A percentile compares a stretch with the other conserved stretches of the same genome.
phyloP scores from a whole-genome alignment of 371 early-diverging fungal genomes.

The Mucor sp. region DNA sequence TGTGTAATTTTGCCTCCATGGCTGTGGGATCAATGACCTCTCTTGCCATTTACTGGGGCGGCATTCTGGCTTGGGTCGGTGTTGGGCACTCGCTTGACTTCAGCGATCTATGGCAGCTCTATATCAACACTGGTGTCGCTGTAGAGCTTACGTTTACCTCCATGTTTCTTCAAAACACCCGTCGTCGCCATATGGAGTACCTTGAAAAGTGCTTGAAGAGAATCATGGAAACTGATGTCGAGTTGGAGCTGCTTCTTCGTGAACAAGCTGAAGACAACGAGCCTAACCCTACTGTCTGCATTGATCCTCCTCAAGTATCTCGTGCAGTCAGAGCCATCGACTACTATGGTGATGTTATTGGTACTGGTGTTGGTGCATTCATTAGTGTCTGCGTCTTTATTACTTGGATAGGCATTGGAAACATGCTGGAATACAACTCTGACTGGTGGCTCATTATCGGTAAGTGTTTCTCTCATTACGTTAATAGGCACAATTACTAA shows the following conservation, averaged over 20 bases:
- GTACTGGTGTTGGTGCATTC: constrained; percentile 21
- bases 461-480: too few relatives aligned
- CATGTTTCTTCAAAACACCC: constrained; percentile 27
- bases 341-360: constrained; percentile 30
- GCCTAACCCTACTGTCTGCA: constrained; percentile 16
- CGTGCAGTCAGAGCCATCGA: constrained; percentile 17
- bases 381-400: constrained; percentile 16
- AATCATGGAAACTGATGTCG: constrained; percentile 10
- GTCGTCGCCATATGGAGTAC: constrained; percentile 25
- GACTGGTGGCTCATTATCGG: too few relatives aligned
- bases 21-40: constrained; percentile 17
- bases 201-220: constrained; percentile 14
- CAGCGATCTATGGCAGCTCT: constrained; percentile 25
- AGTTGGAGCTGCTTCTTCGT: constrained; percentile 18
- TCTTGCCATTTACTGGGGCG: constrained; percentile 9
- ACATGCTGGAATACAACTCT: too few relatives aligned
- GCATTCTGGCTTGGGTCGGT: constrained; percentile 23
- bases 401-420: constrained; percentile 9
- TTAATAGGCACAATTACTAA: too few relatives aligned
- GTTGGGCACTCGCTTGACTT: constrained; percentile 15
- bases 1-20: constrained; percentile 15
- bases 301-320: constrained; percentile 6
- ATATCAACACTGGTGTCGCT: constrained; percentile 26
- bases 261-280: constrained; percentile 3
- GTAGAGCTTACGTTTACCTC: constrained; percentile 22